These are phyloP conservation scores for Hansenula sp. DNA, from an alignment of 1,139 yeast species.

Conservation along the genomic window DNA sequence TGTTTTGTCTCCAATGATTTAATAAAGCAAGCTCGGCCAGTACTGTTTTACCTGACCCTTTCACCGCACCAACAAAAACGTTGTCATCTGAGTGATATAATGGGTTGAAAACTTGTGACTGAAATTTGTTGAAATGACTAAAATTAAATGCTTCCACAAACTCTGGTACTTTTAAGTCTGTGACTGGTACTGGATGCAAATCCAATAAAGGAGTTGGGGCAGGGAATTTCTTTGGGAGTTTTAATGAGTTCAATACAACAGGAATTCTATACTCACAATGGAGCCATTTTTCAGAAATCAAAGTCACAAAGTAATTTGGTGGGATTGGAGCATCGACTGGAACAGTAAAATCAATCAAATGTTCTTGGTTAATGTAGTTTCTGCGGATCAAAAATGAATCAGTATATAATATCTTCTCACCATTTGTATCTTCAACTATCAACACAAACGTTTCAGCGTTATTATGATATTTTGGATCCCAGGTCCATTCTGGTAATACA, in stretches of 20 bases:
- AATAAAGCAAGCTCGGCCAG: slow-evolving; percentile 73
- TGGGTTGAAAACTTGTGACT: slow-evolving; percentile 63
- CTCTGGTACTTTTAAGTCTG: slow-evolving; percentile 43
- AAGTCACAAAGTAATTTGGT: slow-evolving; percentile 70
- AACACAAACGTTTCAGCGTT: slow-evolving; percentile 60
- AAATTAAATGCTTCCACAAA: slow-evolving; percentile 42
- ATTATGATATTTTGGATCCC: slow-evolving; percentile 68
- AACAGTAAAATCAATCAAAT: slow-evolving; percentile 61
- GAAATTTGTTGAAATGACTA: slow-evolving; percentile 59
- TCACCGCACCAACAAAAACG: slow-evolving; percentile 63
- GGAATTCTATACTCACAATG: slow-evolving; percentile 68
- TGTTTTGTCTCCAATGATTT: slow-evolving; percentile 62
- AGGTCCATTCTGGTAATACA: slow-evolving; percentile 66
- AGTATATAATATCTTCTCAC: slow-evolving; percentile 60
- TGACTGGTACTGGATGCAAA: slow-evolving; percentile 42
- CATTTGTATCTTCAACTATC: slow-evolving; percentile 80
- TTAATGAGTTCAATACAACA: slow-evolving; percentile 48
- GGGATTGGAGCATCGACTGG: slow-evolving; percentile 52
- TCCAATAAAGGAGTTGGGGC: slow-evolving; percentile 54
- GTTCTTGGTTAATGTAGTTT: slow-evolving; percentile 46
- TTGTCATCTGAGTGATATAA: slow-evolving; percentile 56
- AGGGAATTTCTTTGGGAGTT: slow-evolving; percentile 66
- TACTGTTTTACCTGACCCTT: slow-evolving; percentile 72
- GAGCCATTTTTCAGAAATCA: slow-evolving; percentile 82
- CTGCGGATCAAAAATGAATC: slow-evolving; percentile 53